Percentiles rank a stretch among this genome's conserved stretches.
Conservation (phyloP, 768 basidiomycete species). For the Boletus edulis region DNA sequence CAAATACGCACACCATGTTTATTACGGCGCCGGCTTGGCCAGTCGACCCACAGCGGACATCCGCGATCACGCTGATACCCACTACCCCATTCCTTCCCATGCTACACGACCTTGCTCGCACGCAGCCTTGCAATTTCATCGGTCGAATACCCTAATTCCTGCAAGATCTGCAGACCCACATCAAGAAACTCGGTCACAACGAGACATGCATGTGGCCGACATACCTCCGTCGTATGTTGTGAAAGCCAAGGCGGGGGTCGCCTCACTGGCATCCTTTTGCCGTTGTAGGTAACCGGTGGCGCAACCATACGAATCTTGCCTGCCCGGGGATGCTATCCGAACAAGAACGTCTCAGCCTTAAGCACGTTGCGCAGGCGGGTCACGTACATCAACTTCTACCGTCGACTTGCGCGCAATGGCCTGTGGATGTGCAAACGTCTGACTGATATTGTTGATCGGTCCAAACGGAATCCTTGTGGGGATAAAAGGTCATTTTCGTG, state of each 20-base stretch:
- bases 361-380: constrained; percentile 31
- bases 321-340: constrained; percentile 62
- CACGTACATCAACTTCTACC: constrained; percentile 72
- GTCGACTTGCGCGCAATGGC: constrained; percentile 73
- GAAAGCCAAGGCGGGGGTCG: constrained; percentile 86
- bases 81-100: constrained; percentile 18
- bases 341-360: constrained; percentile 10
- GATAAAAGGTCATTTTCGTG: constrained; percentile 8
- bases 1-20: constrained; percentile 24
- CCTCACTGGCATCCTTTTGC: constrained; percentile 68
- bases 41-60: constrained; percentile 30
- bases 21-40: constrained; percentile 4
- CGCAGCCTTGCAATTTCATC: constrained; percentile 44
- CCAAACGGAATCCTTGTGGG: constrained; percentile 69
- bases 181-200: neutral
- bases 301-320: constrained; percentile 78
- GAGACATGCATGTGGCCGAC: constrained; percentile 9
- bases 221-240: constrained; percentile 77
- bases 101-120: constrained; percentile 40
- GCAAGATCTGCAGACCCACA: constrained; percentile 33
- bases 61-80: constrained; percentile 17
- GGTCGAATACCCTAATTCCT: constrained; percentile 41
- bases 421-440: constrained; percentile 89
- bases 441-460: constrained; percentile 88
- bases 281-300: constrained; percentile 81